Percentiles rank a stretch among this genome's conserved stretches.
phyloP scores from a whole-genome alignment of 2,329 filamentous ascomycete genomes.

The Metarhizium sp. region DNA sequence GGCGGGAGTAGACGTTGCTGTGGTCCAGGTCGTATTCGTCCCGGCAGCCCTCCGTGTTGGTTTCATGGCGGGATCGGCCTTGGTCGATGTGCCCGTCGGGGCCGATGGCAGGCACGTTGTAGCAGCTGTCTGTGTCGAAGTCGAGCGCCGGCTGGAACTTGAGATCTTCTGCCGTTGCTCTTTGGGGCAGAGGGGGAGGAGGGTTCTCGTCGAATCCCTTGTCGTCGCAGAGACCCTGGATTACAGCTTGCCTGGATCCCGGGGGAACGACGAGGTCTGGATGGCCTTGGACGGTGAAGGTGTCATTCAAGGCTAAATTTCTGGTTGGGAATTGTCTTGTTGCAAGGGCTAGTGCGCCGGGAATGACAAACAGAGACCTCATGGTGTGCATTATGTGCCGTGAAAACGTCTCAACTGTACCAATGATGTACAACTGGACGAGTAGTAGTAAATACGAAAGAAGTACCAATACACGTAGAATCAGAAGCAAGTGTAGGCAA shows the following conservation, averaged over 20 bases:
- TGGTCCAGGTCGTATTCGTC: constrained; percentile 24
- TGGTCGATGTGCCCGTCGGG: constrained; percentile 20
- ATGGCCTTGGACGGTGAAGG: neutral
- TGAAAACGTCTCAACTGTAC: neutral
- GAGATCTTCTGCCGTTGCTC: constrained; percentile 12
- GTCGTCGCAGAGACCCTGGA: constrained; percentile 3
- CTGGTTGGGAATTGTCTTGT: neutral
- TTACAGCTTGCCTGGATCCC: neutral
- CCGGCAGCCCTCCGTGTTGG: constrained; percentile 20
- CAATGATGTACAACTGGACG: no score
- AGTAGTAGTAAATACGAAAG: no score
- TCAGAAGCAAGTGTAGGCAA: no score
- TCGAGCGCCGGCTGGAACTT: constrained; percentile 18
- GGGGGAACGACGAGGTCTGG: neutral
- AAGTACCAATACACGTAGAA: no score
- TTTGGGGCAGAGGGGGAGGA: constrained; percentile 11
- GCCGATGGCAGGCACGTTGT: constrained; percentile 29
- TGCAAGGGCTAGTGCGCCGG: neutral
- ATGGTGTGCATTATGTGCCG: neutral
- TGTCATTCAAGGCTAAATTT: neutral
- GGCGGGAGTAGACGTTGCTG: constrained; percentile 32
- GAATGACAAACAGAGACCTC: neutral
- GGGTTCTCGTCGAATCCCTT: constrained; percentile 9
- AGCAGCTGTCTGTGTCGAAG: constrained; percentile 27
- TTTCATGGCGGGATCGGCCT: constrained; percentile 20